Conservation (phyloP, 306 rosid genomes). For the Lathyrus oleraceus region DNA sequence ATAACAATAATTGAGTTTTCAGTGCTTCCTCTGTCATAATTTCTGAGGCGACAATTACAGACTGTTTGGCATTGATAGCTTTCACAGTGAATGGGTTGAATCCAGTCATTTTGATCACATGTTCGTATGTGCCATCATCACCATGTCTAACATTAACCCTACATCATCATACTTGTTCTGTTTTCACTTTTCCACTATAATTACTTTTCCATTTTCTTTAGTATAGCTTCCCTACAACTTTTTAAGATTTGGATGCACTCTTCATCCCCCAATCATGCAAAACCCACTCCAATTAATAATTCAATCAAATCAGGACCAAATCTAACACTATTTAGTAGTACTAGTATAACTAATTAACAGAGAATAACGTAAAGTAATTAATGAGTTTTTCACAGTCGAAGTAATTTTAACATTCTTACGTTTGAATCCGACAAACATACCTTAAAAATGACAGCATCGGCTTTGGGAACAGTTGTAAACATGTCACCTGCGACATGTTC, state of each 20-base stretch:
- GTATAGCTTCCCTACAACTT: constrained; percentile 52
- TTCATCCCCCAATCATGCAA: constrained; percentile 67
- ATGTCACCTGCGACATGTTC: constrained; percentile 64
- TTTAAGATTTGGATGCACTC: constrained; percentile 62
- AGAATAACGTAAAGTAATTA: too few relatives aligned
- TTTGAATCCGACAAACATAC: too few relatives aligned
- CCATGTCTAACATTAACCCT: constrained; percentile 57
- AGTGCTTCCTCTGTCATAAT: background rate
- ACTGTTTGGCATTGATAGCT: constrained; percentile 43
- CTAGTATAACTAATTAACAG: too few relatives aligned
- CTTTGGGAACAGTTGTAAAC: constrained; percentile 65
- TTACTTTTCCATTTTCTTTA: constrained; percentile 58
- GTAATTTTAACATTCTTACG: too few relatives aligned
- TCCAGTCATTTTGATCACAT: constrained; percentile 56
- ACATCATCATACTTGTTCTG: constrained; percentile 37
- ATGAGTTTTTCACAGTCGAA: too few relatives aligned
- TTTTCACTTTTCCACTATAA: constrained; percentile 37
- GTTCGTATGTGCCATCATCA: constrained; percentile 65
- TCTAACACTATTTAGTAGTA: background rate
- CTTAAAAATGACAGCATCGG: constrained; percentile 64
- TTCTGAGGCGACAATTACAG: constrained; percentile 48
- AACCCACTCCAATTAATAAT: constrained; percentile 39
- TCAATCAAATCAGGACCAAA: background rate
- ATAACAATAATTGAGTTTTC: background rate
- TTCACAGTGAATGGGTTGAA: constrained; percentile 42